A percentile compares a stretch with the other conserved stretches of the same genome.
phyloP scores from a whole-genome alignment of 2,329 filamentous ascomycete species.

The Trichoderma afroharzianum region DNA sequence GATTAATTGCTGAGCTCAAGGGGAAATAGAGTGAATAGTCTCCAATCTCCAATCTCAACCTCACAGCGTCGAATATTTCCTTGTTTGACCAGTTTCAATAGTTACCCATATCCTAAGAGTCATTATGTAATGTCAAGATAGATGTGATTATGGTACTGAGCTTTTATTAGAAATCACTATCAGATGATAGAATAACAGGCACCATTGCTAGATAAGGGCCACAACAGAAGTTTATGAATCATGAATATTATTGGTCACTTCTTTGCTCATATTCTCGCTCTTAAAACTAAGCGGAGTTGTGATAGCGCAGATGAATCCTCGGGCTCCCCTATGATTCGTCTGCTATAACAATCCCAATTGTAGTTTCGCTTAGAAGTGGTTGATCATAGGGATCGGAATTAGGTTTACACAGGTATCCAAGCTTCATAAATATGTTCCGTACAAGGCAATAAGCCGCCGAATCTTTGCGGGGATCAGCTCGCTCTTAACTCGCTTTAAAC shows the following conservation, averaged over 20 bases:
- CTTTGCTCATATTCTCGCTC: neutral
- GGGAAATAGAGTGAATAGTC: neutral
- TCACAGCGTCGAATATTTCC: neutral
- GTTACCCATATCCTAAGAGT: neutral
- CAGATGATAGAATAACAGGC: neutral
- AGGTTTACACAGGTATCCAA: neutral
- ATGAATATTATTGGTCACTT: neutral
- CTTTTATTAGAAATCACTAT: neutral
- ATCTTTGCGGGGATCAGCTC: neutral
- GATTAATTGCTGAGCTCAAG: neutral
- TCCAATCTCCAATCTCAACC: neutral
- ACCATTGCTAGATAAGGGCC: neutral
- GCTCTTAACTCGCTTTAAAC: neutral
- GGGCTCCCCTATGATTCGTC: neutral
- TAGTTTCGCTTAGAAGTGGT: neutral
- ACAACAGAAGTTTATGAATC: neutral
- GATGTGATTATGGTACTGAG: neutral
- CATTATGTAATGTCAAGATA: neutral
- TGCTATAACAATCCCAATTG: neutral
- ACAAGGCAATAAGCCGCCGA: neutral
- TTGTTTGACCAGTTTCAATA: neutral
- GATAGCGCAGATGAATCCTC: neutral
- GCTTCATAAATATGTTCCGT: neutral
- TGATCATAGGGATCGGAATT: neutral
- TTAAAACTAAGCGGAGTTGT: neutral